These are phyloP conservation scores for Fusarium chaquense DNA, from an alignment of 2,329 filamentous ascomycete genomes.

Conservation along the genomic window DNA sequence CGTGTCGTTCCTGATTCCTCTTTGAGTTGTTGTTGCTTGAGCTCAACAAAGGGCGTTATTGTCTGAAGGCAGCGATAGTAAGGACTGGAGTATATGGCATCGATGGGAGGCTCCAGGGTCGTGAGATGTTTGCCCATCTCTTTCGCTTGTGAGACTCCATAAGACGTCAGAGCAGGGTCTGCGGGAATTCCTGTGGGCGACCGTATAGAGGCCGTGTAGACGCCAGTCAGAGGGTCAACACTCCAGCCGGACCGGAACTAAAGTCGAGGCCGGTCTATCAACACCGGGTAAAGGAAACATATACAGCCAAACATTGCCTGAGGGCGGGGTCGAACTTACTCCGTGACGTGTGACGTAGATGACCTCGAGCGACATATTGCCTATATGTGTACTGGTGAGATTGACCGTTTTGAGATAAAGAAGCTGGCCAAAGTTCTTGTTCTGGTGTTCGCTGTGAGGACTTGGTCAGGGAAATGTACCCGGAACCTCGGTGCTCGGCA, in stretches of 20 bases:
- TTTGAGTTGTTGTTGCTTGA: slow-evolving; percentile 50
- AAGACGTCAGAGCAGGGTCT: slow-evolving; percentile 87
- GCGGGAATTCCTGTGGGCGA: slow-evolving; percentile 90
- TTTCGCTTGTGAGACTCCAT: slow-evolving; percentile 85
- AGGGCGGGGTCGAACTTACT: slow-evolving; percentile 62
- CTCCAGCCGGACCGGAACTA: slow-evolving; percentile 94
- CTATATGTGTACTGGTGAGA: not conserved
- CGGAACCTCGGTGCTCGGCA: slow-evolving; percentile 38
- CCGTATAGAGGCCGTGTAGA: slow-evolving; percentile 77
- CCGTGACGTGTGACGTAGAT: slow-evolving; percentile 83
- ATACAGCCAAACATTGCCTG: not conserved
- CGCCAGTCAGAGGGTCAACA: slow-evolving; percentile 83
- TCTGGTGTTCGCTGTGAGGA: not conserved
- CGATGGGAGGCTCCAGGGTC: slow-evolving; percentile 73
- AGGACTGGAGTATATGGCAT: slow-evolving; percentile 83
- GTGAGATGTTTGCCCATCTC: slow-evolving; percentile 78
- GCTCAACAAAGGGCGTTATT: slow-evolving; percentile 74
- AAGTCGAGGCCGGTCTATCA: slow-evolving; percentile 34
- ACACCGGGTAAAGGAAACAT: slow-evolving; percentile 7
- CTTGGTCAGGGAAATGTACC: not conserved
- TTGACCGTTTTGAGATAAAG: not conserved
- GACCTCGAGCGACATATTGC: slow-evolving; percentile 72
- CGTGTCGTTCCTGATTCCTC: slow-evolving; percentile 6
- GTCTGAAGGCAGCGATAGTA: slow-evolving; percentile 93
- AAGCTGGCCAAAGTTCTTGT: not conserved